Conservation (phyloP, 495 filamentous ascomycete species). For the Haplographium delicatum region DNA sequence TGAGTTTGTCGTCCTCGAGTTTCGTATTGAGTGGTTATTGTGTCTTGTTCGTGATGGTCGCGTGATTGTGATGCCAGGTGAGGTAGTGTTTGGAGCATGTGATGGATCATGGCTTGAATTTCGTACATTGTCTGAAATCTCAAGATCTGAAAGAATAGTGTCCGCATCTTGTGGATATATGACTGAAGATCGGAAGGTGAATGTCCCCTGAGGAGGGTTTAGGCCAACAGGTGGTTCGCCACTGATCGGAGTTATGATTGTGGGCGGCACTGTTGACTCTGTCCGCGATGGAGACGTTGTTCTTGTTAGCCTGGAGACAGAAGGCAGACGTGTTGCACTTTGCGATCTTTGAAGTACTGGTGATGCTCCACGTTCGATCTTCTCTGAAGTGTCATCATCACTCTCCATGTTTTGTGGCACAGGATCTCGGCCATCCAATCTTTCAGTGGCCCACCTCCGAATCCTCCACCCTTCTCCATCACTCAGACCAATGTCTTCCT, state of each 20-base stretch:
- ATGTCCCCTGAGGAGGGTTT: slow-evolving; percentile 37
- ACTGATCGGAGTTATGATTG: slow-evolving; percentile 14
- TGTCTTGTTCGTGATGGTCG: slow-evolving; percentile 49
- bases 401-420: slow-evolving; percentile 51
- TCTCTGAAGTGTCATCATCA: slow-evolving; percentile 65
- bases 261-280: slow-evolving; percentile 37
- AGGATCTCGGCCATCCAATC: slow-evolving; percentile 53
- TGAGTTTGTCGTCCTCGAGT: slow-evolving; percentile 36
- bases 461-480: slow-evolving; percentile 80
- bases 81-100: slow-evolving; percentile 30
- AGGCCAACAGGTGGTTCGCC: slow-evolving; percentile 31
- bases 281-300: slow-evolving; percentile 38
- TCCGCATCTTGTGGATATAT: slow-evolving; percentile 67
- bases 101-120: slow-evolving; percentile 23
- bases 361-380: slow-evolving; percentile 52
- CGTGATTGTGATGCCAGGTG: slow-evolving; percentile 26
- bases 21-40: slow-evolving; percentile 35
- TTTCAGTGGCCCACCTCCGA: slow-evolving; percentile 79
- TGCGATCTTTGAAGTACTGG: slow-evolving; percentile 53
- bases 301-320: slow-evolving; percentile 1
- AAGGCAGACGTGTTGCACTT: slow-evolving; percentile 29
- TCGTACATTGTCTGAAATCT: slow-evolving; percentile 40
- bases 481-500: slow-evolving; percentile 65
- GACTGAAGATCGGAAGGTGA: slow-evolving; percentile 68
- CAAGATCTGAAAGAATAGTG: slow-evolving; percentile 48